Percentiles rank a stretch among this genome's conserved stretches.
phyloP scores from a whole-genome alignment of 202 grass and related monocot genomes.

The Setaria italica region DNA sequence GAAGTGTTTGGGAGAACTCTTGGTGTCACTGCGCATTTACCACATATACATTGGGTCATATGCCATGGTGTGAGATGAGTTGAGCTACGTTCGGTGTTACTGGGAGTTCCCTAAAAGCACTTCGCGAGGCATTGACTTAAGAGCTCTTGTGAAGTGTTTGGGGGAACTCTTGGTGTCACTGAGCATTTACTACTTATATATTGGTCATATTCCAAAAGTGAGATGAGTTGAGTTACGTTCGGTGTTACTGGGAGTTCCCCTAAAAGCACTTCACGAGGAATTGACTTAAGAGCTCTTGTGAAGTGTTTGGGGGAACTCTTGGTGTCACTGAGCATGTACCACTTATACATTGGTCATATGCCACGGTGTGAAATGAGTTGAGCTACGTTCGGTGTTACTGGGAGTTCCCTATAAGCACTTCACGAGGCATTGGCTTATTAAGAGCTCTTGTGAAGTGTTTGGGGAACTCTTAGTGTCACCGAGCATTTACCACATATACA shows the following conservation, averaged over 20 bases:
- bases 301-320: constrained; percentile 69
- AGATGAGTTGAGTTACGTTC: neutral
- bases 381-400: constrained; percentile 21
- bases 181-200: constrained; percentile 18
- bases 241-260: constrained; percentile 48
- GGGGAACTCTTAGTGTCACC: constrained; percentile 44
- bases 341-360: neutral
- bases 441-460: constrained; percentile 54
- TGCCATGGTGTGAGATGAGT: neutral
- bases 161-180: constrained; percentile 53
- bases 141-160: constrained; percentile 60
- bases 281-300: neutral
- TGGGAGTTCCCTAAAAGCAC: constrained; percentile 54
- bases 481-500: neutral
- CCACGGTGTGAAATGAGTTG: neutral
- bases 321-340: constrained; percentile 35
- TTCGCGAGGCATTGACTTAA: constrained; percentile 29
- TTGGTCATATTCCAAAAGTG: neutral
- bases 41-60: neutral
- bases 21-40: constrained; percentile 23
- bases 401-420: constrained; percentile 68
- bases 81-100: constrained; percentile 40
- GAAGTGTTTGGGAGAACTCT: constrained; percentile 72
- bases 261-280: constrained; percentile 49
- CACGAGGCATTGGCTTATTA: neutral